Percentiles rank a stretch among this genome's conserved stretches.
These are phyloP conservation scores for Symbiodinium pilosum DNA, from an alignment of 73 alveolate species.

Conservation along the genomic window DNA sequence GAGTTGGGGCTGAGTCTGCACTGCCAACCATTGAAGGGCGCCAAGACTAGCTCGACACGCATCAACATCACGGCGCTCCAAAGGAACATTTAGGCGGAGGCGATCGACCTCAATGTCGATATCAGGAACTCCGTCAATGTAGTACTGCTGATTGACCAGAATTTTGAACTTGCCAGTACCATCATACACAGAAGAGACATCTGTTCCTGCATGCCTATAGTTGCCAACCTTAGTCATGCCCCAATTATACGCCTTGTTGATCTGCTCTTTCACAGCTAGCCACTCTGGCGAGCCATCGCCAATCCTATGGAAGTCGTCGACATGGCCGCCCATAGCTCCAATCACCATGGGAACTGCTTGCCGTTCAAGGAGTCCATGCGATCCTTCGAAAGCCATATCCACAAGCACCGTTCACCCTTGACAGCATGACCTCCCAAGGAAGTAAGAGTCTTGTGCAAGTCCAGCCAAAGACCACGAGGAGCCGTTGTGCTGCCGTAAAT, in stretches of 20 bases:
- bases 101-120: background rate
- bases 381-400: background rate
- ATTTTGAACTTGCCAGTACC: background rate
- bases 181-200: background rate
- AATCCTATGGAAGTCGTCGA: background rate
- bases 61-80: background rate
- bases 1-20: background rate
- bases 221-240: background rate
- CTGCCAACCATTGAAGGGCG: background rate
- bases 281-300: background rate
- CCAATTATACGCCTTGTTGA: background rate
- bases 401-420: background rate
- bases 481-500: background rate
- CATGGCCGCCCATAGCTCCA: conserved; percentile 3
- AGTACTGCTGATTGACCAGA: background rate
- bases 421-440: background rate
- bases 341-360: background rate
- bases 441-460: background rate
- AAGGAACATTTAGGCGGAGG: background rate
- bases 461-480: conserved; percentile 7
- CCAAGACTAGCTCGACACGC: background rate
- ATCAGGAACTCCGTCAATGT: background rate
- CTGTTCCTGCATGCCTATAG: conserved; percentile 16
- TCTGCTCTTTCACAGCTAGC: background rate
- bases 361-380: too few species aligned